Evolutionary conservation across 2,329 filamentous ascomycete genomes (phyloP).

Genomic region (Nemania sp.): DNA sequence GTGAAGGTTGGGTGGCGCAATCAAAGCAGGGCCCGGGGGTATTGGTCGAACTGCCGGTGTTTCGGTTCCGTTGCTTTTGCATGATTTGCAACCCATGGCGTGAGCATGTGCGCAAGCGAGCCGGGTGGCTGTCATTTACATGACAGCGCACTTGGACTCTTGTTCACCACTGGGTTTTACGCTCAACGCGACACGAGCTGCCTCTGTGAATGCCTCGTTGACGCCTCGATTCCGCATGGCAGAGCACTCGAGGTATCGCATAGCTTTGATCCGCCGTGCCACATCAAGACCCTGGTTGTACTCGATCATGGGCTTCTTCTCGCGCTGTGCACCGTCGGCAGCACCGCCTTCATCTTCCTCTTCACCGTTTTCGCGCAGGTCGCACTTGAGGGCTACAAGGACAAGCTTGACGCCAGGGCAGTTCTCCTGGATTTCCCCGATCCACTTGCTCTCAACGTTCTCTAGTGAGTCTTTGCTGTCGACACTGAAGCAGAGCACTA

Average conservation of each 20-base stretch:
- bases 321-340: slow-evolving; percentile 57
- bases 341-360: slow-evolving; percentile 72
- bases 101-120: background rate
- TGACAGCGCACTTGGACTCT: slow-evolving; percentile 70
- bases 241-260: slow-evolving; percentile 97
- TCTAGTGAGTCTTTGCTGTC: slow-evolving; percentile 97
- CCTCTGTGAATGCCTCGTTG: slow-evolving; percentile 98
- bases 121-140: slow-evolving; percentile 58
- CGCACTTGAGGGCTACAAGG: slow-evolving; percentile 95
- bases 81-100: slow-evolving; percentile 7
- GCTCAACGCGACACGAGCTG: slow-evolving; percentile 89
- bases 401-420: slow-evolving; percentile 96
- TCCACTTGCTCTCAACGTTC: slow-evolving; percentile 99
- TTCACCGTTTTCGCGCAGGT: slow-evolving; percentile 81
- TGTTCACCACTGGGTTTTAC: slow-evolving; percentile 73
- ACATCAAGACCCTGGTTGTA: slow-evolving; percentile 94
- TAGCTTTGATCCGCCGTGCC: slow-evolving; percentile 88
- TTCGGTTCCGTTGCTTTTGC: background rate
- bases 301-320: slow-evolving; percentile 81
- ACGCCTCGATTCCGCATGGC: slow-evolving; percentile 98
- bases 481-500: slow-evolving; percentile 99
- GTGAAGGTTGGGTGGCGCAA: background rate
- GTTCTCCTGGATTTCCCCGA: slow-evolving; percentile 97
- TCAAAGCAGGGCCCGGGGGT: background rate
- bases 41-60: background rate